These are phyloP conservation scores for Tetrapyrgos nigripes DNA, from an alignment of 1,284 basidiomycete genomes.

Conservation along the genomic window DNA sequence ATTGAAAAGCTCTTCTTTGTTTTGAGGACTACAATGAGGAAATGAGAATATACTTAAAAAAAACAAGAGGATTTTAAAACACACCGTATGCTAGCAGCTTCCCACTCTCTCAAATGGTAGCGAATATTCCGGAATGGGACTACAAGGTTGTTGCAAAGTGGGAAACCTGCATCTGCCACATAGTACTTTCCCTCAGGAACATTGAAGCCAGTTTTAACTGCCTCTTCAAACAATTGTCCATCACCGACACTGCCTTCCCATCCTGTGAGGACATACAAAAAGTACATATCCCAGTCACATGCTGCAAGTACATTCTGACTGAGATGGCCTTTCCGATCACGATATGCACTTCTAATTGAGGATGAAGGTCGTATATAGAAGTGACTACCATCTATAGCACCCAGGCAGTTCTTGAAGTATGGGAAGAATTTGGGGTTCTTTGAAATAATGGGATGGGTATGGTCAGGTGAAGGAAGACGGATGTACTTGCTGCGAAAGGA, in stretches of 20 bases:
- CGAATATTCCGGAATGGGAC: conserved; percentile 17
- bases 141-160: conserved; percentile 18
- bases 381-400: conserved; percentile 30
- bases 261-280: conserved; percentile 35
- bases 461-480: neutral
- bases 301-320: conserved; percentile 31
- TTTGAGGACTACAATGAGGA: conserved; percentile 25
- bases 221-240: conserved; percentile 27
- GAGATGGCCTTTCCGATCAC: conserved; percentile 19
- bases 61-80: neutral
- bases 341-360: conserved; percentile 1
- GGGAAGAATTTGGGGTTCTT: conserved; percentile 29
- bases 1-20: conserved; percentile 37
- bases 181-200: conserved; percentile 17
- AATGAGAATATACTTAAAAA: neutral
- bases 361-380: conserved; percentile 6
- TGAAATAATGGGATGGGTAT: conserved; percentile 10
- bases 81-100: conserved; percentile 4
- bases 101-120: conserved; percentile 25
- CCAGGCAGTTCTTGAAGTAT: conserved; percentile 29
- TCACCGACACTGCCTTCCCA: conserved; percentile 41
- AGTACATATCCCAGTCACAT: conserved; percentile 31
- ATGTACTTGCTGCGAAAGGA: conserved; percentile 8
- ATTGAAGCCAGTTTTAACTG: conserved; percentile 23
- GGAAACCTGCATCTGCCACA: too few relatives aligned